Evolutionary conservation across 768 basidiomycete genomes (phyloP), one percentile per base, ranked within the genome.

Genomic region (Russula brevipes): DNA sequence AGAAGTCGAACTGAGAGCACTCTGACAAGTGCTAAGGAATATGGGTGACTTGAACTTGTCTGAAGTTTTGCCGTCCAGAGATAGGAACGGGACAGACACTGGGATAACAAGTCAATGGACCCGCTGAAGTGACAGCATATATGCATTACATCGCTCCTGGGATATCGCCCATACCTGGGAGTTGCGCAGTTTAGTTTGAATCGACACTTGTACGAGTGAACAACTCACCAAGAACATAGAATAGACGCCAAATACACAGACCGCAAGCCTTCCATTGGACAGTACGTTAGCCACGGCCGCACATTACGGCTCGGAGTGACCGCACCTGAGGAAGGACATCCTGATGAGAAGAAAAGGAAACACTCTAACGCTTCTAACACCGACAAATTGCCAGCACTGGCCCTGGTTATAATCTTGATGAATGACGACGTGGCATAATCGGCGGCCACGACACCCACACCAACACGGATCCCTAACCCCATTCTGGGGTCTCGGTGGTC

Each of bases 101-200:
- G 61, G 9, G 54, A n/a, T 41, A 41, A 54, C 41, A 38, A 39
- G 54, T 63, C 47, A 64, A 55, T 16, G 6, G 42, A 4, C 2
- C 24, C 30, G 46, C 17, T 17, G 44, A 36, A 60, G 42, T 19
- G 55, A n/a, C 39, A 14, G 35, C 24, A 51, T 47, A 30, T 36
- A 59, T 38, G 24, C 11, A 84, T 70, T 74, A 97, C 95, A 73
- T 75, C 95, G 81, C 78, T 98, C 97, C 78, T 99, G 97, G 9
- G 93, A 91, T 49, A 95, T 84, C 11, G 91, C 94, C 93, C 93
- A 92, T 54, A 93, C 73, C 91, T 93, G 67, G 9, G 39, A n/a
- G 24, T 56, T 54, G 33, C 31, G 33, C 49, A 9, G 30, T 36
- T 59, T 33, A 58, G 54, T 30, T n/a, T 30, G 36, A 19, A 44